Evolutionary conservation across 2,329 filamentous ascomycete species (phyloP), one percentile per base, ranked within the genome.

Genomic region (Fusarium sp.): DNA sequence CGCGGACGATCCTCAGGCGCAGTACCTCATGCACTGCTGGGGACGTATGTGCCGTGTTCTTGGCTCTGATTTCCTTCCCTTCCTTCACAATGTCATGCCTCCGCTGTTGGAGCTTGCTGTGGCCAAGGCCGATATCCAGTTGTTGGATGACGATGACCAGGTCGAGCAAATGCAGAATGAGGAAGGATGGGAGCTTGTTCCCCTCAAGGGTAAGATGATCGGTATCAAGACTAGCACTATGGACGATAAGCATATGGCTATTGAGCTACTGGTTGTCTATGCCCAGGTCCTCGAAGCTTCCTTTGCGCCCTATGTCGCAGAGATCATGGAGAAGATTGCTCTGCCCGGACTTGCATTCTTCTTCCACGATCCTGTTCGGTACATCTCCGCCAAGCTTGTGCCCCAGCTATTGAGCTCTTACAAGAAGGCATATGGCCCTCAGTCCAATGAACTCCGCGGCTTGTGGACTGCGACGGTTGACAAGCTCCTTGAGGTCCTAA

Each of bases 191-290:
- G 96, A 99, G 80, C 86, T 99, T 71, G 94, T 99, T 17, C 96
- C 96, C 10, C 87, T 99, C 57, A 97, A 97, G 82, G 96, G 96
- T 71, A 98, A 98, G 84, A 93, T 97, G 80, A 98, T 99, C 76
- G 96, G 96, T 69, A 99, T 99, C 83, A 94, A 94, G 83, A 99
- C 96, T 9, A 97, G 94, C 79, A 93, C 92, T 11, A 91, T 99
- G 80, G 96, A 99, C 75, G 96, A 99, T 82, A 99, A 99, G 85
- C 94, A 98, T 80, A 98, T 97, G 88, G 96, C 96, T n/a, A 98
- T 99, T 70, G 96, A 99, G 81, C 89, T 99, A 54, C 92, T 99
- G 64, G 94, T 97, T 46, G 95, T 99, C 66, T 99, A 99, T 77
- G 95, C 96, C 3, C 94, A 98, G 78, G 94, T 97, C 26, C 87